A percentile compares a stretch with the other conserved stretches of the same genome.
These are phyloP conservation scores for Ophiorrhiza pumila DNA, from an alignment of 257 asterid species.

Conservation along the genomic window DNA sequence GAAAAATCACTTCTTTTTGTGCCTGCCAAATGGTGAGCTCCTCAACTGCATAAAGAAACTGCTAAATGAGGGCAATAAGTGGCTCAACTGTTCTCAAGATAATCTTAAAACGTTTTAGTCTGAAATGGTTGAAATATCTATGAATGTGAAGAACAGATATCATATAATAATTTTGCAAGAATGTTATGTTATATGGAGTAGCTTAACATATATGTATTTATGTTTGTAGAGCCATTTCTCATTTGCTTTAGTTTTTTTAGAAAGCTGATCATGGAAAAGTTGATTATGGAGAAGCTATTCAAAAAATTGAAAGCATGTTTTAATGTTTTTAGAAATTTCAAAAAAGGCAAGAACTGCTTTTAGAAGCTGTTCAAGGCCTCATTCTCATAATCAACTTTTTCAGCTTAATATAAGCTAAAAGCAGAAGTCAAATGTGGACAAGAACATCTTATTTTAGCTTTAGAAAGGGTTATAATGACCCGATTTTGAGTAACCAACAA, in stretches of 20 bases:
- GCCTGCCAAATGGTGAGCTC: background rate
- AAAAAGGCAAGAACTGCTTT: background rate
- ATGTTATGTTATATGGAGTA: background rate
- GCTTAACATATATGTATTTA: background rate
- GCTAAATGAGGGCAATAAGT: background rate
- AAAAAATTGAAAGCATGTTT: background rate
- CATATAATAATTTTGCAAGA: background rate
- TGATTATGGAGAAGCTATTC: background rate
- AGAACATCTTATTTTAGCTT: background rate
- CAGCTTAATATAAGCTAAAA: background rate
- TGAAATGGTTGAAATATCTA: background rate
- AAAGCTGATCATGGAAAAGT: background rate
- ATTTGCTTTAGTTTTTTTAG: background rate
- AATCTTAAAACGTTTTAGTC: background rate
- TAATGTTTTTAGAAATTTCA: background rate
- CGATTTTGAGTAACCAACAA: background rate
- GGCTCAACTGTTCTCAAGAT: background rate
- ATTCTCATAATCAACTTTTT: background rate
- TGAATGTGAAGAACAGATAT: background rate
- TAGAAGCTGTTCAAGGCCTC: background rate
- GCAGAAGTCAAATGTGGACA: background rate
- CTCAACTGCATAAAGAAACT: slow-evolving; percentile 1
- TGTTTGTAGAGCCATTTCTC: background rate
- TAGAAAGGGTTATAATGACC: background rate
- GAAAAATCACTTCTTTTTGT: too few relatives aligned